Conservation (phyloP, 495 filamentous ascomycete genomes). For the Hypoxylon intermedium region DNA sequence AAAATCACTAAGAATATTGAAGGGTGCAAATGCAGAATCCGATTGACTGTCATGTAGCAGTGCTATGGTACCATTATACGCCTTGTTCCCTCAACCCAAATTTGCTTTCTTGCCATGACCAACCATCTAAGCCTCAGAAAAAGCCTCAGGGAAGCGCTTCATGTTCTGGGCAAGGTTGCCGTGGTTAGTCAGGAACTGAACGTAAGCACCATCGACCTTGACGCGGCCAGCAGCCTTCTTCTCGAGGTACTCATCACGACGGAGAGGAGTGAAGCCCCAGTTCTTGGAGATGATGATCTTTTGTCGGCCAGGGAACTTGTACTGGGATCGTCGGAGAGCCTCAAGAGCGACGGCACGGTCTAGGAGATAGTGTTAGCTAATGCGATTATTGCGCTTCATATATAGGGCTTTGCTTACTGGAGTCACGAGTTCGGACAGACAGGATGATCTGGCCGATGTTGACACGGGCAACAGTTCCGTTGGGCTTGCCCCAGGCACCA, state of each 20-base stretch:
- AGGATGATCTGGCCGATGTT: slow-evolving; percentile 99
- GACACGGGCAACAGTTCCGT: slow-evolving; percentile 96
- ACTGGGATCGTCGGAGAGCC: slow-evolving; percentile 97
- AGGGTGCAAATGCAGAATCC: slow-evolving; percentile 46
- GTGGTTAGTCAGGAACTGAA: slow-evolving; percentile 94
- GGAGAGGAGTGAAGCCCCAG: slow-evolving; percentile 98
- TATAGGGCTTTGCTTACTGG: slow-evolving; percentile 59
- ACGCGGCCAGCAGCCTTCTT: slow-evolving; percentile 89
- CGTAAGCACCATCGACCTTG: slow-evolving; percentile 96
- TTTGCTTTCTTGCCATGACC: slow-evolving; percentile 42
- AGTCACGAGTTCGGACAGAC: slow-evolving; percentile 93
- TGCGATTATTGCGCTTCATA: background rate
- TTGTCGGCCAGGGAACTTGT: slow-evolving; percentile 99
- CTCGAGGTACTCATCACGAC: slow-evolving; percentile 94
- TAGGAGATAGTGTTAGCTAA: slow-evolving; percentile 46
- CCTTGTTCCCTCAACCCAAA: slow-evolving; percentile 46
- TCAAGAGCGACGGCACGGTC: slow-evolving; percentile 93
- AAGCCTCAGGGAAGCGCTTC: slow-evolving; percentile 89
- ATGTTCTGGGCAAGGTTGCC: slow-evolving; percentile 87
- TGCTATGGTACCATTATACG: slow-evolving; percentile 49
- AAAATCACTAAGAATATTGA: background rate
- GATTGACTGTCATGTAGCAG: slow-evolving; percentile 47
- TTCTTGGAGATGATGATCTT: slow-evolving; percentile 99
- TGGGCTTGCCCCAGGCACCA: slow-evolving; percentile 99
- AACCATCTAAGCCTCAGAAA: slow-evolving; percentile 59